Base-by-base conservation (phyloP, 2,329 filamentous ascomycete species). In the Colletotrichum gigasporum region DNA sequence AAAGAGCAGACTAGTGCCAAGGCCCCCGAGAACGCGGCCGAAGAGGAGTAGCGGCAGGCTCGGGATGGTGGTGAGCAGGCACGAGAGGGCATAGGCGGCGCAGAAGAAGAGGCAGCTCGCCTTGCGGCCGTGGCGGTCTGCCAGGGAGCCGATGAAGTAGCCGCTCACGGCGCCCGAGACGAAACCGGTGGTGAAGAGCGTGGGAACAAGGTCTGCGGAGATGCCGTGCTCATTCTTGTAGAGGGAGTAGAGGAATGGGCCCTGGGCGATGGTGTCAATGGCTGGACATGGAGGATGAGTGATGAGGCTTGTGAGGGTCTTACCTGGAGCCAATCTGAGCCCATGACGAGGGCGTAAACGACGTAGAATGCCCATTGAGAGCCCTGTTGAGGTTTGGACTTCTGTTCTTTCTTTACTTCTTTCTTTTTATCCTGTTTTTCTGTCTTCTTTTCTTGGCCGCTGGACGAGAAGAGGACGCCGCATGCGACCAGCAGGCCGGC, bases 1-100 rank as follows among this genome's bases (percentile, higher is more conserved):
- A 76, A 85, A 88, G 28, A 89, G 77, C 39, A 89, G 72, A 24
- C 84, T 87, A 32, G 85, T 85, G 26, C 81, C 82, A 45, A 88
- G 64, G 0, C 87, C 87, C 20, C 84, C 85, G 4, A 87, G 78
- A 1, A 84, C 72, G 50, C 87, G 78, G 11, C 87, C 87, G 1
- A 79, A 57, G 55, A 87, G 83, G 5, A 90, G 75, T 10, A 85
- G 53, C 4, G 74, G 71, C 1, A 81, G 59, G 44, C 69, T 69
- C 14, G 67, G 66, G 11, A 69, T 51, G 10, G 70, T 71, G 16
- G 75, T 78, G 8, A 78, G 67, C 4, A 84, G 70, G 67, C 85
- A 87, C 1, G 85, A 85, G 3, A 83, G 71, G 0, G 83, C 79
- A 71, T 87, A 87, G 4, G 81, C 75, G 14, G 74, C 73, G 74